A percentile compares a stretch with the other conserved stretches of the same genome.
These are phyloP conservation scores for Aegilops tauschii DNA, from an alignment of 176 grass and related monocot genomes.

Conservation along the genomic window DNA sequence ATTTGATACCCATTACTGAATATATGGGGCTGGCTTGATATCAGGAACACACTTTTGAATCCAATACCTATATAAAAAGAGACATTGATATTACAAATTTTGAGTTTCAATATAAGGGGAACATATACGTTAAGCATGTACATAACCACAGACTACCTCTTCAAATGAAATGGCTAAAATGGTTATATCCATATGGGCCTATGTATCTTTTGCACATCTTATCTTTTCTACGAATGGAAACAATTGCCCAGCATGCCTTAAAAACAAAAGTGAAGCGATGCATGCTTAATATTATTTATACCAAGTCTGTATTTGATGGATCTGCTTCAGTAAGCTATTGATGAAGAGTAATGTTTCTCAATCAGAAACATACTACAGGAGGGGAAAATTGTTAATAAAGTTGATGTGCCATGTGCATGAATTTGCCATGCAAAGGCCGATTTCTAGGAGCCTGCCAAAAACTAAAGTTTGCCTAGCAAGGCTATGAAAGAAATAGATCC, in stretches of 20 bases:
- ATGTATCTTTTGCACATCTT: too few relatives aligned
- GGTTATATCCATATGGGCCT: too few relatives aligned
- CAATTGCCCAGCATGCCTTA: too few relatives aligned
- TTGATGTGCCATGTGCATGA: too few relatives aligned
- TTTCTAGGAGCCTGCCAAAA: background rate
- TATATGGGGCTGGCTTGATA: constrained; percentile 65
- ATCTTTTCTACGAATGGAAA: too few relatives aligned
- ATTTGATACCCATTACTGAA: constrained; percentile 93
- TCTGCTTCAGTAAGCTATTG: too few relatives aligned
- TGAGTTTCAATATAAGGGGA: background rate
- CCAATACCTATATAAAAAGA: constrained; percentile 63
- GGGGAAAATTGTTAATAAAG: background rate
- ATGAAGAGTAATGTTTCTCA: too few relatives aligned
- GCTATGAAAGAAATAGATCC: background rate
- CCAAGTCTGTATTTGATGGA: too few relatives aligned
- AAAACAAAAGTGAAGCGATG: too few relatives aligned
- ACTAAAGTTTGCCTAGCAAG: background rate
- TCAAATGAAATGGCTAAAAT: background rate
- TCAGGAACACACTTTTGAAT: constrained; percentile 76
- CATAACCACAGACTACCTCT: background rate
- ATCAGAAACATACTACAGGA: too few relatives aligned
- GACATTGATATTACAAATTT: background rate
- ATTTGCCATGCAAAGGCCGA: background rate
- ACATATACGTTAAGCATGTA: background rate
- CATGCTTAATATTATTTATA: background rate